phyloP scores from a whole-genome alignment of 352 stramenopile species.

The Phytophthora tubulina region DNA sequence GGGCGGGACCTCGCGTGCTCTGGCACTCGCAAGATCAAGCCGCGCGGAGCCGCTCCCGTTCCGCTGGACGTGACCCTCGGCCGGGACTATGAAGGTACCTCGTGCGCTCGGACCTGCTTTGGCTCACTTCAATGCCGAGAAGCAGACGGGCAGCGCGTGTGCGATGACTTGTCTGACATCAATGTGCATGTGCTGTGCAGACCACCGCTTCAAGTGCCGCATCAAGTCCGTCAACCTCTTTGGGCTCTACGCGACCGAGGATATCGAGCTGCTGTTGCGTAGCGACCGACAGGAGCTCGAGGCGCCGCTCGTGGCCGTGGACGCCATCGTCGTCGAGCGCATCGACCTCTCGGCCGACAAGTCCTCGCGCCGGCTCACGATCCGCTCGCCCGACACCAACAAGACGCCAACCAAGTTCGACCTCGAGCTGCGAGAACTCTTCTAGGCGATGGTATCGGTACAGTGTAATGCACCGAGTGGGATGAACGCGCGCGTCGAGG shows the following conservation, averaged over 20 bases:
- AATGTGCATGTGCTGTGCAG: constrained; percentile 43
- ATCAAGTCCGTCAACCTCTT: constrained; percentile 78
- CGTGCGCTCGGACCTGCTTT: constrained; percentile 24
- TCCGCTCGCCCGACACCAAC: constrained; percentile 44
- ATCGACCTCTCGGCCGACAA: constrained; percentile 76
- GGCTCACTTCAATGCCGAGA: constrained; percentile 42
- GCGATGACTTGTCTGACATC: constrained; percentile 25
- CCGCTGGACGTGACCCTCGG: constrained; percentile 74
- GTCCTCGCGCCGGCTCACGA: constrained; percentile 59
- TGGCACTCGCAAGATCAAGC: constrained; percentile 62
- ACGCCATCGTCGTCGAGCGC: constrained; percentile 76
- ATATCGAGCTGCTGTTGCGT: constrained; percentile 62
- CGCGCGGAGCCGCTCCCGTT: constrained; percentile 47
- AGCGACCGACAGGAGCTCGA: constrained; percentile 32
- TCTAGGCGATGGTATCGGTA: constrained; percentile 41
- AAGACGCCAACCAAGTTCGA: constrained; percentile 54
- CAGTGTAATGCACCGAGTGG: no score
- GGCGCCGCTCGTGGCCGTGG: constrained; percentile 60
- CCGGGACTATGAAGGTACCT: constrained; percentile 54
- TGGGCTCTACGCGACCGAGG: constrained; percentile 67
- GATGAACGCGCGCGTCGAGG: no score
- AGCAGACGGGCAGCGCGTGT: constrained; percentile 31
- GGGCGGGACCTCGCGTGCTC: constrained; percentile 2
- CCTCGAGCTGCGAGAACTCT: constrained; percentile 74
- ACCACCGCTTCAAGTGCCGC: constrained; percentile 75